Conservation (phyloP, 2,329 filamentous ascomycete genomes). For the Trichoderma sp. region DNA sequence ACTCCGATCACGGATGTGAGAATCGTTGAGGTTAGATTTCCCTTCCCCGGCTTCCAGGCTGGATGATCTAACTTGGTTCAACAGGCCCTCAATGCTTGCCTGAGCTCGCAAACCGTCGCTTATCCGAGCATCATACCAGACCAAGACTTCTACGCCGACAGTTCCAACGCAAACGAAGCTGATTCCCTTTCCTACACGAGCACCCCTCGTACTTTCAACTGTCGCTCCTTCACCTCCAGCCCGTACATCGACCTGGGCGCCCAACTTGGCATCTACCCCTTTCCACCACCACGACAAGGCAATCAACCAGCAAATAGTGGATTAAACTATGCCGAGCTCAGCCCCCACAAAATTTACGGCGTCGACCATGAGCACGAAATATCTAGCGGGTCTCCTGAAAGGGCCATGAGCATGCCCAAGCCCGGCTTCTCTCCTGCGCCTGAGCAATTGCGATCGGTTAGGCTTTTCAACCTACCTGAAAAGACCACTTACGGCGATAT, state of each 20-base stretch:
- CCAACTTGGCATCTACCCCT: not conserved
- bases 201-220: not conserved
- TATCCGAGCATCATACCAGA: not conserved
- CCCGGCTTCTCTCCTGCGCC: not conserved
- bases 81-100: slow-evolving; percentile 4
- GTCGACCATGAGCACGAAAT: not conserved
- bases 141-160: not conserved
- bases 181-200: not conserved
- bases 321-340: not conserved
- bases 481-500: slow-evolving; percentile 67
- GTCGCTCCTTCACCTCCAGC: not conserved
- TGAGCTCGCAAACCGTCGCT: not conserved
- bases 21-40: not conserved
- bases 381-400: not conserved
- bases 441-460: slow-evolving; percentile 52
- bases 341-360: not conserved
- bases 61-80: not conserved
- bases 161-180: not conserved
- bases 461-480: slow-evolving; percentile 63
- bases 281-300: not conserved
- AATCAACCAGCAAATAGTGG: not conserved
- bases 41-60: not conserved
- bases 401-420: not conserved
- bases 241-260: not conserved
- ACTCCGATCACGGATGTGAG: not conserved